A percentile compares a stretch with the other conserved stretches of the same genome.
phyloP scores from a whole-genome alignment of 2,329 filamentous ascomycete genomes.

The Colletotrichum sojae region DNA sequence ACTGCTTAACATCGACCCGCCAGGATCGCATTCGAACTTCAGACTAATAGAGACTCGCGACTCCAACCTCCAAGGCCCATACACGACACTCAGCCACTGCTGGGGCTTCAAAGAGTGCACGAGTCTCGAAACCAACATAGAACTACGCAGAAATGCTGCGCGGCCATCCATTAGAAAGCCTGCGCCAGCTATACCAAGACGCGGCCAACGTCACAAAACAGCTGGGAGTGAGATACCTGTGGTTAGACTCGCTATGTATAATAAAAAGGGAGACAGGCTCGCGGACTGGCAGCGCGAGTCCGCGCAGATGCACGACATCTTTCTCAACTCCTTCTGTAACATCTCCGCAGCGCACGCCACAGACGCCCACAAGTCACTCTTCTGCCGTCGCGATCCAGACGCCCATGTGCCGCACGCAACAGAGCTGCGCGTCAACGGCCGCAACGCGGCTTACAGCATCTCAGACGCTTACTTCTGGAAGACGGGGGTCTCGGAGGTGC shows the following conservation, averaged over 20 bases:
- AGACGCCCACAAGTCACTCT: constrained; percentile 23
- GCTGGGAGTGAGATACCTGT: constrained; percentile 26
- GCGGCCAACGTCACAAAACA: constrained; percentile 10
- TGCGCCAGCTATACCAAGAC: constrained; percentile 33
- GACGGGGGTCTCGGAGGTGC: background rate
- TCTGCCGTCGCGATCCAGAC: background rate
- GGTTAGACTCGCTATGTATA: constrained; percentile 41
- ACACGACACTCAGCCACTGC: constrained; percentile 26
- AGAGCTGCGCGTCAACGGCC: background rate
- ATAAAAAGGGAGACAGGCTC: constrained; percentile 28
- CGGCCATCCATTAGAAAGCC: background rate
- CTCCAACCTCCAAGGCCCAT: background rate
- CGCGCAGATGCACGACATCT: constrained; percentile 41
- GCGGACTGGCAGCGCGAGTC: constrained; percentile 43
- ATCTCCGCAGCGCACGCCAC: constrained; percentile 40
- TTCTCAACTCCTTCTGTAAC: constrained; percentile 42
- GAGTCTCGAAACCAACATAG: background rate
- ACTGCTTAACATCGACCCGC: constrained; percentile 1
- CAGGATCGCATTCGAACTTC: background rate
- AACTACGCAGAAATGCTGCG: background rate
- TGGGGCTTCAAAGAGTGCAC: constrained; percentile 23
- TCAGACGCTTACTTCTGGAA: background rate
- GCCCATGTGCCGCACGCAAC: background rate
- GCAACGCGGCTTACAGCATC: background rate
- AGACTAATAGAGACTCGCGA: background rate